Evolutionary conservation across 129 eudicot species (phyloP).

Genomic region (Smallanthus sonchifolius): DNA sequence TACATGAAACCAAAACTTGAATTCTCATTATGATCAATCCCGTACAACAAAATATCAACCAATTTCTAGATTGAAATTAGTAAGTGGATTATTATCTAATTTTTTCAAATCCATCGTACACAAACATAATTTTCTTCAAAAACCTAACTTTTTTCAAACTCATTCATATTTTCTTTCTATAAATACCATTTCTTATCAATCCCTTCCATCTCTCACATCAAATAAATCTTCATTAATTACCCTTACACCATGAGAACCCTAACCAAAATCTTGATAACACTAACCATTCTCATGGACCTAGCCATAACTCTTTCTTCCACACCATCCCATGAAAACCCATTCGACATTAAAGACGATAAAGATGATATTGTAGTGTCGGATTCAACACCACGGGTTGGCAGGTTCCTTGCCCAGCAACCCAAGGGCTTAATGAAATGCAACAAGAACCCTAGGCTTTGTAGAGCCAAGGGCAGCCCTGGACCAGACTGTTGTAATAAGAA

Average conservation of each 20-base stretch:
- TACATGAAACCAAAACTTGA: no score
- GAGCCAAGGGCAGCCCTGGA: constrained; percentile 37
- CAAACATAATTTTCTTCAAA: neutral
- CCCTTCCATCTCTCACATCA: no score
- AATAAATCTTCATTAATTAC: no score
- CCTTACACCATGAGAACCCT: constrained; percentile 31
- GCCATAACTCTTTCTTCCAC: constrained; percentile 16
- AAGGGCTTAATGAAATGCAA: constrained; percentile 32
- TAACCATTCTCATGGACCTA: constrained; percentile 17
- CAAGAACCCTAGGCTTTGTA: constrained; percentile 39
- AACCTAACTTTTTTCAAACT: constrained; percentile 21
- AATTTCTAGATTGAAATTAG: no score
- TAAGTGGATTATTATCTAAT: no score
- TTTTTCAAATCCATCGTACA: no score
- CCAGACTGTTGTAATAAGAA: constrained; percentile 49
- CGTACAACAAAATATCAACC: no score
- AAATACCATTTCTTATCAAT: constrained; percentile 16
- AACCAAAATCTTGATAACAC: constrained; percentile 15
- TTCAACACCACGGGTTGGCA: neutral
- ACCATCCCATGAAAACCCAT: neutral
- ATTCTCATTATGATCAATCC: no score
- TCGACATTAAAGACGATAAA: neutral
- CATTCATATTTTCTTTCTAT: constrained; percentile 16
- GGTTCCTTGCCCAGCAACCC: constrained; percentile 21
- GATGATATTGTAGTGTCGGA: neutral